These are phyloP conservation scores for Zelonia costaricensis DNA, from an alignment of 208 protist genomes.

Conservation along the genomic window DNA sequence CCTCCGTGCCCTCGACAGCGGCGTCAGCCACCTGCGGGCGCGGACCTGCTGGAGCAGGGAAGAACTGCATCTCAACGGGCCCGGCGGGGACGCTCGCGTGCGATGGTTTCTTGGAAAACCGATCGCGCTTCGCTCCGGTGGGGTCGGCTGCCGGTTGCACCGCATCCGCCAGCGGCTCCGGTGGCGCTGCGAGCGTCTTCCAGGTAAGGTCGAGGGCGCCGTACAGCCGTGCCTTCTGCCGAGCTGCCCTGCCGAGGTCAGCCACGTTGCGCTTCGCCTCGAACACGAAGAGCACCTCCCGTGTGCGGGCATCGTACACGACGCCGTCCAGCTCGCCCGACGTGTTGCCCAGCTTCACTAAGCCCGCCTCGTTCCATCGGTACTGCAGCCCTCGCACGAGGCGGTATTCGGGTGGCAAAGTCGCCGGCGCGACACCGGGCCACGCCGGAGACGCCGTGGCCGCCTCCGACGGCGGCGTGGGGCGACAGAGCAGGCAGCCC, in stretches of 20 bases:
- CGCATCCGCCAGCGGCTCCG: background rate
- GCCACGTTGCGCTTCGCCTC: slow-evolving; percentile 32
- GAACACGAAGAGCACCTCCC: slow-evolving; percentile 22
- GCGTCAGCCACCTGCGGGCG: no score
- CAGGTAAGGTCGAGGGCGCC: slow-evolving; percentile 9
- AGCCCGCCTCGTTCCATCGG: background rate
- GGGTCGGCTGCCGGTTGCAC: background rate
- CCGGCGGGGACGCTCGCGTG: no score
- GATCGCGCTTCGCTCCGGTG: background rate
- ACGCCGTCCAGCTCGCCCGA: slow-evolving; percentile 25
- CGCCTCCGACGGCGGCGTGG: background rate
- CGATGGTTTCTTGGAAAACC: no score
- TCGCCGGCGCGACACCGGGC: background rate
- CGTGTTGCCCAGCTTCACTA: background rate
- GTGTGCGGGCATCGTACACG: slow-evolving; percentile 10
- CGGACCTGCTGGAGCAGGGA: no score
- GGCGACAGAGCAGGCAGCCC: slow-evolving; percentile 15
- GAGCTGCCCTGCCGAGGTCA: slow-evolving; percentile 20
- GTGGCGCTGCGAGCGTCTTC: background rate
- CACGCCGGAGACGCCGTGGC: background rate
- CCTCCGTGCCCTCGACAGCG: no score
- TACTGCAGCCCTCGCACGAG: slow-evolving; percentile 16
- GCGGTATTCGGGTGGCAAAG: slow-evolving; percentile 2
- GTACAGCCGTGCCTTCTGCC: slow-evolving; percentile 24
- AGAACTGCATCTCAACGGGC: no score